These are phyloP conservation scores for Kodamaea derodonti DNA, from an alignment of 1,139 yeast genomes.

Conservation along the genomic window DNA sequence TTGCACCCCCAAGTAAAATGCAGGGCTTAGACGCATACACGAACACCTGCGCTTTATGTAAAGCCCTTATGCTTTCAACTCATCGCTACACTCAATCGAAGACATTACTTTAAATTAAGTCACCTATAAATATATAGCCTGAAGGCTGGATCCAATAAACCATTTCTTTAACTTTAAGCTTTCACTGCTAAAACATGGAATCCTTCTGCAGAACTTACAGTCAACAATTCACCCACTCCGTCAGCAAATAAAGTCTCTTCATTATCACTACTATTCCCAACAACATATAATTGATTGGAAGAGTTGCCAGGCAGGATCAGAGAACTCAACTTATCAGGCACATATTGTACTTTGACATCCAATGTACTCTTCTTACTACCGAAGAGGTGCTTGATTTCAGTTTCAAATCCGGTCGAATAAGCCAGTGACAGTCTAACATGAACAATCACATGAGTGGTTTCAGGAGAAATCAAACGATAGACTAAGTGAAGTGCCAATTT, in stretches of 20 bases:
- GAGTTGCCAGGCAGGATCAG: slow-evolving; percentile 12
- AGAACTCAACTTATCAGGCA: slow-evolving; percentile 17
- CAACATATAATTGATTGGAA: slow-evolving; percentile 21
- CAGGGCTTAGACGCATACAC: too few relatives aligned
- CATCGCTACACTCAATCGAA: too few relatives aligned
- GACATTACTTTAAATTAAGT: too few relatives aligned
- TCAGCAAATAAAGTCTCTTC: slow-evolving; percentile 13
- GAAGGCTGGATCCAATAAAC: too few relatives aligned
- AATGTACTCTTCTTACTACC: slow-evolving; percentile 10
- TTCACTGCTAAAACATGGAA: slow-evolving; percentile 25
- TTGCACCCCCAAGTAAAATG: too few relatives aligned
- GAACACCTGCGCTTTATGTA: too few relatives aligned
- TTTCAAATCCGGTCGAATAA: slow-evolving; percentile 17
- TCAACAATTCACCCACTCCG: slow-evolving; percentile 16
- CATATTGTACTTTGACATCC: slow-evolving; percentile 12
- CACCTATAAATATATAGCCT: too few relatives aligned
- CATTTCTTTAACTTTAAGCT: too few relatives aligned
- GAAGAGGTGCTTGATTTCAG: slow-evolving; percentile 18
- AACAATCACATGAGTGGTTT: slow-evolving; percentile 16
- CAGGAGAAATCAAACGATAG: slow-evolving; percentile 16
- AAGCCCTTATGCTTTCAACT: too few relatives aligned
- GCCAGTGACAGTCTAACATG: slow-evolving; percentile 16
- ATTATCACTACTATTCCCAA: slow-evolving; percentile 11
- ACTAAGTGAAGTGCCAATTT: slow-evolving; percentile 27
- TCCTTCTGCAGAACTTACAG: slow-evolving; percentile 18